Percentiles rank a stretch among this genome's conserved stretches.
These are phyloP conservation scores for Salmacisia buchloeana DNA, from an alignment of 1,284 basidiomycete species.

Conservation along the genomic window DNA sequence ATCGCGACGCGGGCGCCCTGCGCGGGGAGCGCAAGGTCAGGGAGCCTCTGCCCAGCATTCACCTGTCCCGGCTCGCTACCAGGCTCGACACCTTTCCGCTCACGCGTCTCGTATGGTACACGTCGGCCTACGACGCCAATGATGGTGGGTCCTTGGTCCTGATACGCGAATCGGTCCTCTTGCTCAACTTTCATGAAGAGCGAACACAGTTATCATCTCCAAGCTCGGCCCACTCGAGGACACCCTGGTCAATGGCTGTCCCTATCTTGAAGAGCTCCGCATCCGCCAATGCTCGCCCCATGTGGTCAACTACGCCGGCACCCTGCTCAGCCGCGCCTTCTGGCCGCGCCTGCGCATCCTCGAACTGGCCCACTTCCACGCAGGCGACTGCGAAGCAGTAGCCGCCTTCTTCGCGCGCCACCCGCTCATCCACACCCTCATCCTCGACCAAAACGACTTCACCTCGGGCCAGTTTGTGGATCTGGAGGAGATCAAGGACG, in stretches of 20 bases:
- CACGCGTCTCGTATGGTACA: conserved; percentile 14
- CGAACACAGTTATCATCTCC: neutral
- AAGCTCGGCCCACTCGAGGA: conserved; percentile 9
- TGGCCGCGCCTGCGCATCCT: conserved; percentile 13
- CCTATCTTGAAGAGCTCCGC: conserved; percentile 14
- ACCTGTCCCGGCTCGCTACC: neutral
- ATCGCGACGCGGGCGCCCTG: conserved; percentile 1
- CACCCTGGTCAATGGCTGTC: conserved; percentile 4
- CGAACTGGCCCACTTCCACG: conserved; percentile 12
- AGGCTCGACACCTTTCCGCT: neutral
- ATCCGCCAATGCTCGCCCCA: neutral
- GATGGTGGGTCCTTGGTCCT: neutral
- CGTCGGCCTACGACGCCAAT: neutral
- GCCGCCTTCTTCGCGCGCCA: conserved; percentile 13
- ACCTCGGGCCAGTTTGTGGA: conserved; percentile 9
- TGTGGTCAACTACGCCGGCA: conserved; percentile 7
- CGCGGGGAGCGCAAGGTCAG: neutral
- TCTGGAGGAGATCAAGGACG: conserved; percentile 7
- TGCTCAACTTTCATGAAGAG: neutral
- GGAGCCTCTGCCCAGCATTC: neutral
- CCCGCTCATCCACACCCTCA: conserved; percentile 3
- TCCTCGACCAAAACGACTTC: conserved; percentile 11
- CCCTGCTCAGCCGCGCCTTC: conserved; percentile 3
- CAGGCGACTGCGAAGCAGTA: conserved; percentile 8
- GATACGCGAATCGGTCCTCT: neutral